A percentile compares a stretch with the other conserved stretches of the same genome.
These are phyloP conservation scores for Wickerhamiella shivajii DNA, from an alignment of 805 yeast genomes.

Conservation along the genomic window DNA sequence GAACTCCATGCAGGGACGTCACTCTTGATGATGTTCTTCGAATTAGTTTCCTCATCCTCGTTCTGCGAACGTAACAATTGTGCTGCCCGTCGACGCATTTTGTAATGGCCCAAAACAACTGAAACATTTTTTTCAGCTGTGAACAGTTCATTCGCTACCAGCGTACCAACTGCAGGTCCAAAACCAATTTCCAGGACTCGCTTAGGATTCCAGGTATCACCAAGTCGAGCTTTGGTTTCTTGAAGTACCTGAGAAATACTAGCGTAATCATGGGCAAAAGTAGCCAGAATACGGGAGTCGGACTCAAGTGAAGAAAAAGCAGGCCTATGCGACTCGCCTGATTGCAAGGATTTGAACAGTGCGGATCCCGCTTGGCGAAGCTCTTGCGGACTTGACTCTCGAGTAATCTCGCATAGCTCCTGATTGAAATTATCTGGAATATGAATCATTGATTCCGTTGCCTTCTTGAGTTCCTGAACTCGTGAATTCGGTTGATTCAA, in stretches of 20 bases:
- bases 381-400: conserved; percentile 45
- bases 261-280: conserved; percentile 71
- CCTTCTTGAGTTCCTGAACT: too few species aligned
- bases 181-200: conserved; percentile 64
- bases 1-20: conserved; percentile 31
- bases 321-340: conserved; percentile 40
- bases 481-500: too few species aligned
- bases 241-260: conserved; percentile 46
- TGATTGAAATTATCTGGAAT: too few species aligned
- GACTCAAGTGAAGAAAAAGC: conserved; percentile 28
- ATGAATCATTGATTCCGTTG: too few species aligned
- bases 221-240: conserved; percentile 46
- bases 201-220: conserved; percentile 39
- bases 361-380: conserved; percentile 49
- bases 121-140: conserved; percentile 49
- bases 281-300: conserved; percentile 68
- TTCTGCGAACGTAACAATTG: conserved; percentile 43
- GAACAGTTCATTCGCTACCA: conserved; percentile 75
- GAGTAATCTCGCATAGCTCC: too few species aligned
- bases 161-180: conserved; percentile 87
- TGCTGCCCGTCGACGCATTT: conserved; percentile 73
- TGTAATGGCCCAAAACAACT: conserved; percentile 51
- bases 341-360: conserved; percentile 36
- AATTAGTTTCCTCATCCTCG: conserved; percentile 9
- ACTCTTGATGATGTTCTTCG: conserved; percentile 42